Base-by-base conservation (phyloP, 345 rosid species). In the Hibiscus trionum region DNA sequence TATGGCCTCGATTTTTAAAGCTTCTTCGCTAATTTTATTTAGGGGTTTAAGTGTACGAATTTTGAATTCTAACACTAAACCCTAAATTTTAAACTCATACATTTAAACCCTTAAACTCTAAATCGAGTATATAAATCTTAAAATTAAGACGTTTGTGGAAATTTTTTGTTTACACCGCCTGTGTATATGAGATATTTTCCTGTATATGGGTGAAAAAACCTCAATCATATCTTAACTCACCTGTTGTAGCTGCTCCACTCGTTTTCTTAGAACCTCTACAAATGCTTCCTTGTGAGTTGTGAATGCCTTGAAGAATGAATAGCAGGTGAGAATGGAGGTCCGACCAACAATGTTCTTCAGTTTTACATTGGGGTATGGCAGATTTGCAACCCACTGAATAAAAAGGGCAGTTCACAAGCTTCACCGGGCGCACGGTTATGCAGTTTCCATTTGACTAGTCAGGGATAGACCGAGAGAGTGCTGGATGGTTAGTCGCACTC, bases 381-480 rank as follows among this genome's bases (percentile, higher is more conserved):
- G 87, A 77, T 58, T 81, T 79, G 80, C 97, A 94, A 21, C 98
- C 97, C 63, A 88, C 84, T 14, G 82, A 73, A 75, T 78, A 90
- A 78, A 94, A 91, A 50, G 95, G 91, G 78, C 97, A 94, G 66
- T 84, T 91, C 35, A 84, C 88, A 67, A 82, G 89, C 86, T 90
- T 94, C 97, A 91, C 88, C 6, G 86, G 87, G 78, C 97, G 91
- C 11, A 84, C 81, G 3, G 97, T 94, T 29, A 94, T 89, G 78
- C 98, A 90, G 76, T 91, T 97, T 73, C 90, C 75, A 27, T 27
- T 27, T 27, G 31, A 27, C 31, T 27, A 27, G 31, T 3, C 3
- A 27, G 31, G 3, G 31, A 27, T 27, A 0, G 31, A 27, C 31
- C 3, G 31, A 27, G 31, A 27, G 3, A 3, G 31, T 27, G 3